Base-by-base conservation (phyloP, 371 early-diverging fungal genomes). In the Umbelopsis sp. region DNA sequence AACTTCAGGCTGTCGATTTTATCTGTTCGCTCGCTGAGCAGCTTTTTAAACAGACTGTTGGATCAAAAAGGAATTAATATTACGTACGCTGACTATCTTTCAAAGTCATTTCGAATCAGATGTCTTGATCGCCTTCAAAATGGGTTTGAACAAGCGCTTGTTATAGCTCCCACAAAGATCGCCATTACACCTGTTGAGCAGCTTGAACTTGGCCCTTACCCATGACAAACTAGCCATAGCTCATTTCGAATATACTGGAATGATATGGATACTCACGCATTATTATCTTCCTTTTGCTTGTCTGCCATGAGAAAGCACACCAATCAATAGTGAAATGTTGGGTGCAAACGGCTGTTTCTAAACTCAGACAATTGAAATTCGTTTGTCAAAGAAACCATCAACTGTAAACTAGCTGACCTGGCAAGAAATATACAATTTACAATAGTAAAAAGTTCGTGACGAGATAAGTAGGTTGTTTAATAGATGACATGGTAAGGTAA, bases 1-100 rank as follows among this genome's bases (percentile, higher is more conserved):
- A 74, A 67, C 29, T 79, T 72, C 24, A 83, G 63, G 25, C 79
- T 78, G 44, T 80, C 78, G 22, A 83, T 52, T 44, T 75, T 80
- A 46, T 69, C 75, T 65, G 74, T 77, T 5, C 71, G 76, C 35
- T 83, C 84, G n/a, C 72, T 73, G 63, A 81, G 50, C 5, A 79
- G 48, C 50, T 70, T 74, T 63, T 78, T 76, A 50, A 74, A 82
- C 9, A 75, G 70, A 18, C 82, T 82, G 46, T 63, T 35, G 41
- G 35, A 48, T 22, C 18, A 44, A 35, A 53, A 20, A 35, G 50
- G 22, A 44, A 22, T 44, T 38, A 68, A 20, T n/a, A 44, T 16
- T 32, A 6, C 11, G 38, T 44, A 51, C 20, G 0, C 48, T 48
- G 48, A n/a, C 48, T 11, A 2, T 5, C 48, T n/a, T 45, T 16